Conservation (phyloP, 352 stramenopile species). For the Phytophthora pluvialis region DNA sequence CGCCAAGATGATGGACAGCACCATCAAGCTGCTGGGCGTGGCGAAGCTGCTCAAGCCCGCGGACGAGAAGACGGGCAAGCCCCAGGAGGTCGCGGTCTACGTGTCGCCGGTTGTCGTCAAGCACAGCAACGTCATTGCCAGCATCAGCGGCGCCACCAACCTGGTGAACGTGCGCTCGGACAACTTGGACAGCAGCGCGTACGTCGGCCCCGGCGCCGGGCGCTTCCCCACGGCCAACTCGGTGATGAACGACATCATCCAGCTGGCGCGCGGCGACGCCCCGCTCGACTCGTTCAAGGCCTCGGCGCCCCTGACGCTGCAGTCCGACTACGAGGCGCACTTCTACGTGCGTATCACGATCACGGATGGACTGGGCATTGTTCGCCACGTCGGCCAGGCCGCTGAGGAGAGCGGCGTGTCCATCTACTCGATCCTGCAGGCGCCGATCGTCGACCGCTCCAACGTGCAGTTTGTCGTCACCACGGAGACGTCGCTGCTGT, state of each 20-base stretch:
- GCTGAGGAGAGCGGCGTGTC: constrained; percentile 95
- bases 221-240: constrained; percentile 97
- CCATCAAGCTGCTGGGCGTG: constrained; percentile 96
- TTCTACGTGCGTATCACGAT: constrained; percentile 97
- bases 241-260: constrained; percentile 95
- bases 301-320: constrained; percentile 60
- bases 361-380: constrained; percentile 94
- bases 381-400: constrained; percentile 93
- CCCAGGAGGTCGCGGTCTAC: constrained; percentile 91
- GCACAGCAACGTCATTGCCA: constrained; percentile 89
- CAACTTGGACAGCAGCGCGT: constrained; percentile 92
- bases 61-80: constrained; percentile 68
- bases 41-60: constrained; percentile 81
- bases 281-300: constrained; percentile 89
- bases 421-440: constrained; percentile 98
- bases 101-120: constrained; percentile 95
- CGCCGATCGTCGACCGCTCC: constrained; percentile 92
- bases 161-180: constrained; percentile 90
- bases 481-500: constrained; percentile 92
- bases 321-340: constrained; percentile 92
- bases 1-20: constrained; percentile 95
- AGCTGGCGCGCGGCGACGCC: constrained; percentile 88
- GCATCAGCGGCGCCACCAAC: constrained; percentile 90
- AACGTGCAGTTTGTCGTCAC: constrained; percentile 97
- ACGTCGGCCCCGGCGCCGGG: constrained; percentile 93